A percentile compares a stretch with the other conserved stretches of the same genome.
Evolutionary conservation across 2,329 filamentous ascomycete genomes (phyloP).

Genomic region (Sporothrix inflata): DNA sequence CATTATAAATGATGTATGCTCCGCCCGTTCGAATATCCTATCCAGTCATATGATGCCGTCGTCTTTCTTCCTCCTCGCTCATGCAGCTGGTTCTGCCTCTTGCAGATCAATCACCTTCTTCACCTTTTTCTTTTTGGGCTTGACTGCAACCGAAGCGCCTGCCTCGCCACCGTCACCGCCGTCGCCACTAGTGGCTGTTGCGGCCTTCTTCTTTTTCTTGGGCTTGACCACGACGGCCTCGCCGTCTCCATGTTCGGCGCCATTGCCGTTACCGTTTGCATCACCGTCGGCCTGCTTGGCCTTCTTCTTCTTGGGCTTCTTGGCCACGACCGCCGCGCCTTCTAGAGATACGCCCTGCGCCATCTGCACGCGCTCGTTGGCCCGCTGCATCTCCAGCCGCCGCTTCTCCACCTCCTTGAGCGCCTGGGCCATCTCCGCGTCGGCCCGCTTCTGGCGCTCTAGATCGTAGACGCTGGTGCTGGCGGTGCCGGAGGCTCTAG

Average conservation of each 20-base stretch:
- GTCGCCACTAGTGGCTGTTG: constrained; percentile 26
- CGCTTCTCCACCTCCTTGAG: constrained; percentile 86
- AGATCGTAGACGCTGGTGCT: constrained; percentile 52
- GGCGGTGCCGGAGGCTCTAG: constrained; percentile 33
- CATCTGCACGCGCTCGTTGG: constrained; percentile 73
- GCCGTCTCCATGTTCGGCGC: constrained; percentile 44
- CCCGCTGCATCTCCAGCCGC: constrained; percentile 85
- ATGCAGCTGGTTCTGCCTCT: constrained; percentile 18
- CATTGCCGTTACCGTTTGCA: constrained; percentile 65
- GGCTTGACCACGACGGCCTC: constrained; percentile 37
- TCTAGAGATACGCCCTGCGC: constrained; percentile 69
- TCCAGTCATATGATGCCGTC: not conserved
- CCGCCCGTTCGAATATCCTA: constrained; percentile 14
- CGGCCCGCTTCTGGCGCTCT: constrained; percentile 72
- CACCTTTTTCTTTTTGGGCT: constrained; percentile 41
- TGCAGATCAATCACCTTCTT: constrained; percentile 35
- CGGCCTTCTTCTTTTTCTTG: constrained; percentile 43
- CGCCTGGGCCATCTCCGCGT: constrained; percentile 85
- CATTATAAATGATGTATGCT: not conserved
- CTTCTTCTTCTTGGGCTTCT: constrained; percentile 70
- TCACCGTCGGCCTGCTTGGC: constrained; percentile 69
- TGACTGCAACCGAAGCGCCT: constrained; percentile 30
- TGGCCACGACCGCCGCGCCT: constrained; percentile 67
- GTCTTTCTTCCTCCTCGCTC: not conserved
- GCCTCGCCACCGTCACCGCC: constrained; percentile 29